A percentile compares a stretch with the other conserved stretches of the same genome.
Evolutionary conservation across 2,329 filamentous ascomycete species (phyloP).

Genomic region (Aspergillus fumigatiaffinis): DNA sequence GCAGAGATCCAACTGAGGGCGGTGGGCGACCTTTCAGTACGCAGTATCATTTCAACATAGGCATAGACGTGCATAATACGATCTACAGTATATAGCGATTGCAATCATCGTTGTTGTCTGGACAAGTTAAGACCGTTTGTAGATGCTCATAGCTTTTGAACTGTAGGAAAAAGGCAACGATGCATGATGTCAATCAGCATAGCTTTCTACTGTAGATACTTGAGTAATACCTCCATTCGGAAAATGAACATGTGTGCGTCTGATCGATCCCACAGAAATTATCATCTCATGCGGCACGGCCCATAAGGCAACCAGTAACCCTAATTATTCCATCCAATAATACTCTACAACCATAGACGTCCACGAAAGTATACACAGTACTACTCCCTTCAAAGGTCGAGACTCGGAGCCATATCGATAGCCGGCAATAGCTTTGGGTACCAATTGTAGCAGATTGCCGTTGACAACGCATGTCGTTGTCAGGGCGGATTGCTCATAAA

Average conservation of each 20-base stretch:
- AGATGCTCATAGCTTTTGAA: neutral
- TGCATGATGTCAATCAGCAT: neutral
- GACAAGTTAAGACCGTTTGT: neutral
- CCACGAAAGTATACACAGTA: neutral
- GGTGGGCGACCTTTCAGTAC: conserved; percentile 15
- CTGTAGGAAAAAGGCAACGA: neutral
- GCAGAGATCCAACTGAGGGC: conserved; percentile 9
- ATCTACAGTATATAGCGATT: neutral
- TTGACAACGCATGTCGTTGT: neutral
- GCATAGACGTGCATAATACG: neutral
- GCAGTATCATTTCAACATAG: conserved; percentile 3
- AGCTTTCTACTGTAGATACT: neutral
- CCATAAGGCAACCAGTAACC: neutral
- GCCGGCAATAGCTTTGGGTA: neutral
- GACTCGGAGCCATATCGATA: neutral
- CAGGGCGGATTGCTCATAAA: neutral
- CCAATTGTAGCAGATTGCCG: neutral
- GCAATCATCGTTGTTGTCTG: too few relatives aligned
- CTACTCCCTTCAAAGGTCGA: neutral
- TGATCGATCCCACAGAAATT: neutral
- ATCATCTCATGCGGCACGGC: neutral
- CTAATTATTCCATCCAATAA: neutral
- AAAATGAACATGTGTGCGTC: neutral
- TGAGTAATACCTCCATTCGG: too few relatives aligned
- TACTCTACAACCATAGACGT: too few relatives aligned